These are phyloP conservation scores for Mentha longifolia DNA, from an alignment of 257 asterid species.

Conservation along the genomic window DNA sequence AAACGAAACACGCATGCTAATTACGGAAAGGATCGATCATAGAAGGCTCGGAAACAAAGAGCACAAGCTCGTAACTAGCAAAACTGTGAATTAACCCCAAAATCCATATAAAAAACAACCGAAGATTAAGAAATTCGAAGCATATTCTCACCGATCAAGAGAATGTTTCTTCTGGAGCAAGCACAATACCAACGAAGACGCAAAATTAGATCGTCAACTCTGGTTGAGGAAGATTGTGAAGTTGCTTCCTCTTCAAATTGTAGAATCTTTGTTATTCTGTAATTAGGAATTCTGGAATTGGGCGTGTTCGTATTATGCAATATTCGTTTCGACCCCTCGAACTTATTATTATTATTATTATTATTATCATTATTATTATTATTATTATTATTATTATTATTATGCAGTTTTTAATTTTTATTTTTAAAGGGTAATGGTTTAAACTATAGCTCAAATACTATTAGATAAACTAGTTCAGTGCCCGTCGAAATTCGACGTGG, in stretches of 20 bases:
- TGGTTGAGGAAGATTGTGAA: constrained; percentile 17
- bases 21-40: neutral
- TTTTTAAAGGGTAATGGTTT: no score
- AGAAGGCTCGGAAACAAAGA: neutral
- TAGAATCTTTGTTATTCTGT: neutral
- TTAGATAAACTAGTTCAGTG: no score
- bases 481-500: no score
- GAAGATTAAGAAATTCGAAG: neutral
- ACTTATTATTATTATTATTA: no score
- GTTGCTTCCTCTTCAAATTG: neutral
- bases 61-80: constrained; percentile 7
- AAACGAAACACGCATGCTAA: neutral
- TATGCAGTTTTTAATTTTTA: no score
- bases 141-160: constrained; percentile 26
- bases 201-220: constrained; percentile 24
- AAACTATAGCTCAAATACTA: no score
- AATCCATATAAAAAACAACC: neutral
- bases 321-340: neutral
- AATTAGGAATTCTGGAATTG: neutral
- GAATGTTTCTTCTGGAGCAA: neutral
- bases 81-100: constrained; percentile 11
- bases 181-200: constrained; percentile 6
- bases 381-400: no score
- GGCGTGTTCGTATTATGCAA: neutral
- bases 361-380: neutral